Percentiles rank a stretch among this genome's conserved stretches.
These are phyloP conservation scores for Chaetomiaceae sp. DNA, from an alignment of 2,329 filamentous ascomycete species.

Conservation along the genomic window DNA sequence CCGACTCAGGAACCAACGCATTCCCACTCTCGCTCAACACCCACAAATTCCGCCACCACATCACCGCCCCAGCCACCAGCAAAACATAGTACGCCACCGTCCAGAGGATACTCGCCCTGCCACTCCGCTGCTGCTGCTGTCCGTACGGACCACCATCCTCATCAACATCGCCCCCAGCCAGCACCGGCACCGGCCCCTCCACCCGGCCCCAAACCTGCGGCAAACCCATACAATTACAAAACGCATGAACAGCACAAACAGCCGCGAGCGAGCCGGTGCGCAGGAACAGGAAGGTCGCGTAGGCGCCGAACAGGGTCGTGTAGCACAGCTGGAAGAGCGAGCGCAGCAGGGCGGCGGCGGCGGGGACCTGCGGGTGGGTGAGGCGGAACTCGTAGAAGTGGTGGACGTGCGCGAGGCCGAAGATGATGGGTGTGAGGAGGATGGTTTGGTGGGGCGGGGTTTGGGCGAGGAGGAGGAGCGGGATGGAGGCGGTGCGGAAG, in stretches of 20 bases:
- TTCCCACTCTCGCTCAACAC: conserved; percentile 35
- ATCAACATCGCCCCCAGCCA: conserved; percentile 18
- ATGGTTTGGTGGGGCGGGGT: conserved; percentile 56
- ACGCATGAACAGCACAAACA: conserved; percentile 71
- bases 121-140: conserved; percentile 14
- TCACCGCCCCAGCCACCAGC: conserved; percentile 63
- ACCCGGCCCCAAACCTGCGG: conserved; percentile 81
- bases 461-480: conserved; percentile 71
- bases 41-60: conserved; percentile 70
- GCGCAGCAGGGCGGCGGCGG: conserved; percentile 59
- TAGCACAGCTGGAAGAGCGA: conserved; percentile 82
- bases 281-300: conserved; percentile 82
- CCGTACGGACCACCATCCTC: conserved; percentile 17
- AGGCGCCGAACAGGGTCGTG: conserved; percentile 90
- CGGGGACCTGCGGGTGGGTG: conserved; percentile 66
- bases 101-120: conserved; percentile 44
- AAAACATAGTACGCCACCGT: conserved; percentile 75
- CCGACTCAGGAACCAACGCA: conserved; percentile 20
- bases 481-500: conserved; percentile 82
- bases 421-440: conserved; percentile 80
- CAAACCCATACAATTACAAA: conserved; percentile 90
- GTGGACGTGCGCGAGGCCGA: conserved; percentile 89
- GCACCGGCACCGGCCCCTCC: conserved; percentile 39
- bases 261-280: conserved; percentile 77
- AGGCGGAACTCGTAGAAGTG: conserved; percentile 94